Conservation (phyloP, 495 filamentous ascomycete species). For the Neurospora africana region DNA sequence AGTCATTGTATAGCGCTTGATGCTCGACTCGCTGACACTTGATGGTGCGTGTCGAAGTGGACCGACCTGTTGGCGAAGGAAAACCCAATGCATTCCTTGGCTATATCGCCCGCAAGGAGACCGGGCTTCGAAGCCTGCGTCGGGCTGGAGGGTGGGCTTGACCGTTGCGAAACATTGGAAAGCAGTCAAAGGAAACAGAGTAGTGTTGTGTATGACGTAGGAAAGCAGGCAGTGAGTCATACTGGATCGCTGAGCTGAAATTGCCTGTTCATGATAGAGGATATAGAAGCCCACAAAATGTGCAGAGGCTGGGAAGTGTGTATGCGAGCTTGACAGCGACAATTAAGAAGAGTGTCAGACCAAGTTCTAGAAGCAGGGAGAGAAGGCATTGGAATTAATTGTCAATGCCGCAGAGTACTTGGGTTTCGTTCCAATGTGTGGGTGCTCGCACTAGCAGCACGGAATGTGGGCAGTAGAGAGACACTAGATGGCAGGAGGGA, state of each 20-base stretch:
- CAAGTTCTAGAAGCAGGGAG: neutral
- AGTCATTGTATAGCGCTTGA: neutral
- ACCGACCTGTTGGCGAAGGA: neutral
- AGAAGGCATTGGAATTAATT: neutral
- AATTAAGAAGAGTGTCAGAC: neutral
- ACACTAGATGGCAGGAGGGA: neutral
- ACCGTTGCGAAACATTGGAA: neutral
- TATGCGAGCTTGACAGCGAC: neutral
- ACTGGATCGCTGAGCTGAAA: neutral
- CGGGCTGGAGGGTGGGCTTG: neutral
- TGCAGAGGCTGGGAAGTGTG: neutral
- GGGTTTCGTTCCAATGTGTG: neutral
- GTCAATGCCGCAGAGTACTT: neutral
- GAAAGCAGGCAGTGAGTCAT: neutral
- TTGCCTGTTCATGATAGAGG: neutral
- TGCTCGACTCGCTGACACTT: neutral
- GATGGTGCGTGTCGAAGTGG: neutral
- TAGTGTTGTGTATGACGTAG: neutral
- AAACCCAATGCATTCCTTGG: neutral
- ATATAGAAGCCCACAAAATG: neutral
- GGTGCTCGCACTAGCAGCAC: neutral
- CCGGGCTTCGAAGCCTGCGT: too few species aligned
- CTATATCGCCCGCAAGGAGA: neutral
- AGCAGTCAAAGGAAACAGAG: neutral
- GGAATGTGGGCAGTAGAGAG: neutral